phyloP scores from a whole-genome alignment of 2,329 filamentous ascomycete species.

The Sclerotinia trifoliorum region DNA sequence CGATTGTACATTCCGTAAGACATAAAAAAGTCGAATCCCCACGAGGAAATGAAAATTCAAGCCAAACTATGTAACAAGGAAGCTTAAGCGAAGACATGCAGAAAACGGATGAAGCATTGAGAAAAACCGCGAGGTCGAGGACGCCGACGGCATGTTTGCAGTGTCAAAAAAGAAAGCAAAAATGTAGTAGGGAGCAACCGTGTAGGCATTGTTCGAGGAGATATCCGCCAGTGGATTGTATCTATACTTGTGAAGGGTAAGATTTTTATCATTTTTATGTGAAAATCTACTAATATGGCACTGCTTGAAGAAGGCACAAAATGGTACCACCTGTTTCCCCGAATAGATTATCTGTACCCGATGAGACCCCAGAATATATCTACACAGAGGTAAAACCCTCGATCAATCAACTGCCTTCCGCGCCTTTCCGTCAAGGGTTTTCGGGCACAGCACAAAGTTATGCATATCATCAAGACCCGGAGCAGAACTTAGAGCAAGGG shows the following conservation, averaged over 20 bases:
- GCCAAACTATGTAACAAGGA: conserved; percentile 13
- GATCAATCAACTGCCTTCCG: not conserved
- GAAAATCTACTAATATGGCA: not conserved
- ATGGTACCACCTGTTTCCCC: not conserved
- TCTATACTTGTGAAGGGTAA: conserved; percentile 20
- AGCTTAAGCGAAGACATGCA: conserved; percentile 18
- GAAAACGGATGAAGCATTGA: conserved; percentile 20
- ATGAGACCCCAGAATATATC: not conserved
- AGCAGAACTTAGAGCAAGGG: not conserved
- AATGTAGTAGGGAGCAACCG: conserved; percentile 22
- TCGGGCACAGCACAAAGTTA: not conserved
- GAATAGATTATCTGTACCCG: conserved; percentile 8
- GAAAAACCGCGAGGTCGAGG: conserved; percentile 16
- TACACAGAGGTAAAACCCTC: not conserved
- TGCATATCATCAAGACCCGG: not conserved
- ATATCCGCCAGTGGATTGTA: conserved; percentile 21
- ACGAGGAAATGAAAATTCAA: conserved; percentile 1
- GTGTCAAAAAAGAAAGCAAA: conserved; percentile 23
- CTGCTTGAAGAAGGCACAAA: not conserved
- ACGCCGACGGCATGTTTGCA: conserved; percentile 20
- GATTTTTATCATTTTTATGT: not conserved
- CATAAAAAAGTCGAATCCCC: conserved; percentile 21
- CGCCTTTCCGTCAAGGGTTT: not conserved
- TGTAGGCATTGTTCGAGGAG: conserved; percentile 23
- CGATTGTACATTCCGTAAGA: conserved; percentile 8